phyloP scores from a whole-genome alignment of 2,329 filamentous ascomycete species.

The Pseudocercospora macadamiae region DNA sequence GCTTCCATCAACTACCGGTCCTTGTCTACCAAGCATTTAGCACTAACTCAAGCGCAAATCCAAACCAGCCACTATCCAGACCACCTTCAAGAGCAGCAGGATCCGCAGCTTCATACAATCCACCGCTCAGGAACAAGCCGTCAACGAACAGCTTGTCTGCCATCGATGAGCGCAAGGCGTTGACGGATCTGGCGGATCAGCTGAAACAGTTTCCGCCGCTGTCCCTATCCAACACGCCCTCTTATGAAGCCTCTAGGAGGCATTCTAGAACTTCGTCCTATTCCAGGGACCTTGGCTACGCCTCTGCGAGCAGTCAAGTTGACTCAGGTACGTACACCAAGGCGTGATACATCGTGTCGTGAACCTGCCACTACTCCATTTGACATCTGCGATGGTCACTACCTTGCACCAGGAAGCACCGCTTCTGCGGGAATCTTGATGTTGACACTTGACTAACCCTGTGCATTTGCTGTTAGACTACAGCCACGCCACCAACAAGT shows the following conservation, averaged over 20 bases:
- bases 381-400: no score
- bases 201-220: slow-evolving; percentile 12
- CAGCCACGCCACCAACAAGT: slow-evolving; percentile 10
- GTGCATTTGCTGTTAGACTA: no score
- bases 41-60: not conserved
- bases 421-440: no score
- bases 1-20: slow-evolving; percentile 12
- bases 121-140: not conserved
- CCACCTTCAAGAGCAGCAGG: not conserved
- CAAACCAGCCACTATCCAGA: slow-evolving; percentile 7
- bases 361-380: no score
- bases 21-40: slow-evolving; percentile 12
- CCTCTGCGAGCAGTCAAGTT: slow-evolving; percentile 19
- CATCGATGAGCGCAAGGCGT: not conserved
- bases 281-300: slow-evolving; percentile 17
- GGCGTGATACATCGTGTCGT: no score
- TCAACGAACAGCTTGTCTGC: not conserved
- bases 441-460: no score
- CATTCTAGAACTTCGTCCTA: slow-evolving; percentile 12
- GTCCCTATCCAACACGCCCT: slow-evolving; percentile 2
- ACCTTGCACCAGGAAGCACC: no score
- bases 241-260: slow-evolving; percentile 6
- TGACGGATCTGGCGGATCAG: slow-evolving; percentile 14
- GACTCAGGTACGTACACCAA: no score
- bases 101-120: not conserved